Percentiles rank a stretch among this genome's conserved stretches.
These are phyloP conservation scores for Neonectria hederae DNA, from an alignment of 2,329 filamentous ascomycete species.

Conservation along the genomic window DNA sequence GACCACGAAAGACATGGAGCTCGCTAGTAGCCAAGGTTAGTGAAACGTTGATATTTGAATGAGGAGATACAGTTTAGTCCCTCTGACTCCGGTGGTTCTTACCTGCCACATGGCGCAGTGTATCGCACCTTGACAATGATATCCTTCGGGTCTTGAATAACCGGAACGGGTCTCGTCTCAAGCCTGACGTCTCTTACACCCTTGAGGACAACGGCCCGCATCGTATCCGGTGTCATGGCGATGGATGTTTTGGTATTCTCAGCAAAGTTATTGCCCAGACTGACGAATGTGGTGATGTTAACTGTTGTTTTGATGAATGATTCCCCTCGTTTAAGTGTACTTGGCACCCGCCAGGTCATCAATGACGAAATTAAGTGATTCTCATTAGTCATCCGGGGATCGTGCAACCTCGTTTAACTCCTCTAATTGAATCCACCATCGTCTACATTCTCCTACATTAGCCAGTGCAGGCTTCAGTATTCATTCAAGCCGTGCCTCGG, in stretches of 20 bases:
- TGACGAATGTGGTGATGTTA: no score
- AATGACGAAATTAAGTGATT: no score
- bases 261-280: no score
- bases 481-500: neutral
- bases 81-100: neutral
- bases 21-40: constrained; percentile 53
- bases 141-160: constrained; percentile 6
- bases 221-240: neutral
- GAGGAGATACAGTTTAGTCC: neutral
- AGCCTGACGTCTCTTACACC: constrained; percentile 12
- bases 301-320: no score
- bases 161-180: constrained; percentile 20
- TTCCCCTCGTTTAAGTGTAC: no score
- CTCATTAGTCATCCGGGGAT: constrained; percentile 46
- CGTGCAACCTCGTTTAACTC: neutral
- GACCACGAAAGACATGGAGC: constrained; percentile 84
- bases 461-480: neutral
- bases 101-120: constrained; percentile 30
- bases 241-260: no score
- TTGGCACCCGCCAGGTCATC: no score
- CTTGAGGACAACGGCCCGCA: constrained; percentile 31
- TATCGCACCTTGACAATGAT: constrained; percentile 26
- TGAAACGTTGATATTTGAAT: neutral
- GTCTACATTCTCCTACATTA: neutral
- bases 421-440: neutral